Evolutionary conservation across 495 filamentous ascomycete species (phyloP).

Genomic region (Talaromyces liani): DNA sequence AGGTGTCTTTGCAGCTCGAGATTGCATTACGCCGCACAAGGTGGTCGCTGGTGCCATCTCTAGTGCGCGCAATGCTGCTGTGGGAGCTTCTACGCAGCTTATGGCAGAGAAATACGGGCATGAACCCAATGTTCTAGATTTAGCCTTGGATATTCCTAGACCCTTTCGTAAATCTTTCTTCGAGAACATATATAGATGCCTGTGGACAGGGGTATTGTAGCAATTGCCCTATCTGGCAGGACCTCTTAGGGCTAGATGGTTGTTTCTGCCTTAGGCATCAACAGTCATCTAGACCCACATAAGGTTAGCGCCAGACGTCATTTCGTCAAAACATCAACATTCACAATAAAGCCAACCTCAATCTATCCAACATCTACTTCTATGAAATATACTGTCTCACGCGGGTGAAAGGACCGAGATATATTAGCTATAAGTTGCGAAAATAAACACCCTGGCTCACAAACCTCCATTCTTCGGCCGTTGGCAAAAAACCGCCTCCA

Average conservation of each 20-base stretch:
- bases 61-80: too few species aligned
- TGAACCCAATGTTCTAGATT: too few species aligned
- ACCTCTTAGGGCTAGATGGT: not conserved
- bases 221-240: not conserved
- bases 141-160: not conserved
- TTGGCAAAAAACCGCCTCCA: conserved; percentile 15
- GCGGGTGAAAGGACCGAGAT: not conserved
- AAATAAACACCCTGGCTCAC: conserved; percentile 28
- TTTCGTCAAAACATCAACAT: not conserved
- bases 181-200: not conserved
- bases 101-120: too few species aligned
- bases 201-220: not conserved
- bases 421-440: not conserved
- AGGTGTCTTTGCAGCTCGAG: conserved; percentile 34
- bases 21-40: conserved; percentile 13
- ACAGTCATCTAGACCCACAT: not conserved
- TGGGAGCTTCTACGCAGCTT: too few species aligned
- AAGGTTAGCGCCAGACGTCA: not conserved
- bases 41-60: not conserved
- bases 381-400: not conserved
- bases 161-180: not conserved
- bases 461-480: conserved; percentile 28
- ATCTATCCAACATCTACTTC: not conserved
- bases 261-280: not conserved
- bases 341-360: not conserved